Percentiles rank a stretch among this genome's conserved stretches.
Evolutionary conservation across 345 rosid genomes (phyloP).

Genomic region (Hibiscus tridactylites): DNA sequence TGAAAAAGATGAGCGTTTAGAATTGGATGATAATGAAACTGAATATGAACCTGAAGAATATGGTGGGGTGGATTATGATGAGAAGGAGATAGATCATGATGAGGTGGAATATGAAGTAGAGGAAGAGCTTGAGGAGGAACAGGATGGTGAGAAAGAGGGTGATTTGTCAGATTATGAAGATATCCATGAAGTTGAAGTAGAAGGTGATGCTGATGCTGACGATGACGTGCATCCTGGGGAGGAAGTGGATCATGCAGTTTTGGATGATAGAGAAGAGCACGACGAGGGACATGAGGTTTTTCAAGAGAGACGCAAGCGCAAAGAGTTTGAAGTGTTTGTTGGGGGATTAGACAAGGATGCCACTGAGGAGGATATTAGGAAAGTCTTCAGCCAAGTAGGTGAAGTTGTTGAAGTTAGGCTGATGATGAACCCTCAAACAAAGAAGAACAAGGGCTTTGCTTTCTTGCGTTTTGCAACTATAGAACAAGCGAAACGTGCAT

Average conservation of each 20-base stretch:
- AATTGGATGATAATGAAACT: slow-evolving; percentile 74
- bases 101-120: slow-evolving; percentile 44
- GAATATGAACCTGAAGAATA: slow-evolving; percentile 60
- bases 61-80: slow-evolving; percentile 61
- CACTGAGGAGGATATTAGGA: slow-evolving; percentile 70
- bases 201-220: slow-evolving; percentile 39
- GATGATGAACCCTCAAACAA: slow-evolving; percentile 85
- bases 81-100: slow-evolving; percentile 56
- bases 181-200: slow-evolving; percentile 54
- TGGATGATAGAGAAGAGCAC: slow-evolving; percentile 43
- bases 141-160: slow-evolving; percentile 51
- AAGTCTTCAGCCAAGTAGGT: slow-evolving; percentile 70
- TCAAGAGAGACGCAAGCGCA: slow-evolving; percentile 84
- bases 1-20: slow-evolving; percentile 69
- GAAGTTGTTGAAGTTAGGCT: slow-evolving; percentile 81
- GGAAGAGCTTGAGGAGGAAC: slow-evolving; percentile 57
- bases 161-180: slow-evolving; percentile 62
- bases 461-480: slow-evolving; percentile 86
- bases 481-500: slow-evolving; percentile 91
- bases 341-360: slow-evolving; percentile 91
- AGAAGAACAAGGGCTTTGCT: slow-evolving; percentile 94
- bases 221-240: slow-evolving; percentile 40
- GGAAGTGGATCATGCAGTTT: slow-evolving; percentile 34
- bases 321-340: slow-evolving; percentile 95
- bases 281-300: slow-evolving; percentile 66